These are phyloP conservation scores for Gynostemma pentaphyllum DNA, from an alignment of 306 rosid species.

Conservation along the genomic window DNA sequence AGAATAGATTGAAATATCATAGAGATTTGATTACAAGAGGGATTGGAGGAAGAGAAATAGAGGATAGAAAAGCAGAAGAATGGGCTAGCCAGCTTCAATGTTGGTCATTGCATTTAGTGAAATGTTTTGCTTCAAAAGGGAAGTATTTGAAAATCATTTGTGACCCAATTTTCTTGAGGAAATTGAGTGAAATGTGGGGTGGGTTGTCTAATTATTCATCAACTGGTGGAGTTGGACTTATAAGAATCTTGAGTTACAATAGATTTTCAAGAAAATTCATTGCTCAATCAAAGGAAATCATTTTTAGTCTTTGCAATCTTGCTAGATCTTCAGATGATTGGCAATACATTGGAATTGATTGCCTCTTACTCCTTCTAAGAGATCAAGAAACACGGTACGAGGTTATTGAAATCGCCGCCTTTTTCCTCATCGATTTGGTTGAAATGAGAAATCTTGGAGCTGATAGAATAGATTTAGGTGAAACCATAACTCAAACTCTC, in stretches of 20 bases:
- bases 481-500: conserved; percentile 36
- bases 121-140: conserved; percentile 65
- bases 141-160: conserved; percentile 44
- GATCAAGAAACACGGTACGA: conserved; percentile 51
- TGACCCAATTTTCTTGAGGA: conserved; percentile 31
- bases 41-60: conserved; percentile 53
- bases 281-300: conserved; percentile 27
- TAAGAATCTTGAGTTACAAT: conserved; percentile 53
- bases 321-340: conserved; percentile 82
- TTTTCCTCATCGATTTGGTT: conserved; percentile 41
- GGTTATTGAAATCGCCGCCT: conserved; percentile 24
- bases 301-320: conserved; percentile 38
- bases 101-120: conserved; percentile 60
- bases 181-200: conserved; percentile 66
- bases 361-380: conserved; percentile 64
- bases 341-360: conserved; percentile 74
- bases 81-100: conserved; percentile 76
- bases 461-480: conserved; percentile 31
- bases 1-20: conserved; percentile 36
- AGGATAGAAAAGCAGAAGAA: conserved; percentile 66
- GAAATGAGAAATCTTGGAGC: conserved; percentile 24
- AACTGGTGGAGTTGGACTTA: conserved; percentile 57
- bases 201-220: conserved; percentile 56
- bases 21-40: conserved; percentile 64
- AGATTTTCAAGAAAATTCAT: conserved; percentile 44